A percentile compares a stretch with the other conserved stretches of the same genome.
These are phyloP conservation scores for Multifurca ochricompacta DNA, from an alignment of 768 basidiomycete species.

Conservation along the genomic window DNA sequence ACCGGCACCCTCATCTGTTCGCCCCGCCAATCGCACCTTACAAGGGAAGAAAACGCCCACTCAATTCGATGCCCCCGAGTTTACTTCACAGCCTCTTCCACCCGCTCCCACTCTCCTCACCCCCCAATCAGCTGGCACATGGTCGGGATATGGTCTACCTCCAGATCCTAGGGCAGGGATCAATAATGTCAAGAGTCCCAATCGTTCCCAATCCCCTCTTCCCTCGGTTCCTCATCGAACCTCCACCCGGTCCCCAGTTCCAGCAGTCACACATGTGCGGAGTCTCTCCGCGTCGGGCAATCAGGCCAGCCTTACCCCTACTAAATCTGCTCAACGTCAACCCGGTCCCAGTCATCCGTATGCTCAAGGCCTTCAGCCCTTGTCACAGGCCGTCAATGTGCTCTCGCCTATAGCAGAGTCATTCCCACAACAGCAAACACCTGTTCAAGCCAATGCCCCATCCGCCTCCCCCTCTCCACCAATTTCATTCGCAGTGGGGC, in stretches of 20 bases:
- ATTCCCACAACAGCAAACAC: slow-evolving; percentile 33
- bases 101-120: slow-evolving; percentile 29
- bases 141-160: slow-evolving; percentile 43
- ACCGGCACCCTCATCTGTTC: slow-evolving; percentile 30
- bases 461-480: slow-evolving; percentile 23
- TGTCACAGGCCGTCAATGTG: slow-evolving; percentile 29
- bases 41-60: slow-evolving; percentile 47
- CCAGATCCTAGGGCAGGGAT: slow-evolving; percentile 53
- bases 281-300: slow-evolving; percentile 42
- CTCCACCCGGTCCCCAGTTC: slow-evolving; percentile 28
- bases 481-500: slow-evolving; percentile 45
- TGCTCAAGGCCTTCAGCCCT: slow-evolving; percentile 52
- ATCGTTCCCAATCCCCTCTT: slow-evolving; percentile 32
- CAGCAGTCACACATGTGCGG: slow-evolving; percentile 38
- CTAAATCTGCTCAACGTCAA: slow-evolving; percentile 33
- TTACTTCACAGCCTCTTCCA: slow-evolving; percentile 30
- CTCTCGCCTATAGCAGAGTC: slow-evolving; percentile 72
- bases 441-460: slow-evolving; percentile 42
- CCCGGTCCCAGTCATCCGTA: slow-evolving; percentile 42
- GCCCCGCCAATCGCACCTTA: slow-evolving; percentile 24
- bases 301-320: slow-evolving; percentile 6
- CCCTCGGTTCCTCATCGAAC: slow-evolving; percentile 30
- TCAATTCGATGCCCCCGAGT: slow-evolving; percentile 40
- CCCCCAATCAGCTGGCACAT: slow-evolving; percentile 21
- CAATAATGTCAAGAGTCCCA: slow-evolving; percentile 29